Percentiles rank a stretch among this genome's conserved stretches.
These are phyloP conservation scores for Arthrobotrys megalospora DNA, from an alignment of 2,329 filamentous ascomycete species.

Conservation along the genomic window DNA sequence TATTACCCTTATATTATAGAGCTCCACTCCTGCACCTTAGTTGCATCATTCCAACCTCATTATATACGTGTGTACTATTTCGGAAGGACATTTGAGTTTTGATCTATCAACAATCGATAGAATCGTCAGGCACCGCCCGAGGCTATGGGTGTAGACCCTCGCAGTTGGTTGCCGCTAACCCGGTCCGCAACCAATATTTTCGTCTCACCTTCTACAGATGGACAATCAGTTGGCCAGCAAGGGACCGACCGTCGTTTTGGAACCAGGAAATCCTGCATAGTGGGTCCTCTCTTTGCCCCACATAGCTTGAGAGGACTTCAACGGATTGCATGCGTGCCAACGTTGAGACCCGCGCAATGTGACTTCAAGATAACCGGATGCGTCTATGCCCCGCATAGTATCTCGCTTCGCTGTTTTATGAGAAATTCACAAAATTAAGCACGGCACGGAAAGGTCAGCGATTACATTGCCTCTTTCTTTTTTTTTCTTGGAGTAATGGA, in stretches of 20 bases:
- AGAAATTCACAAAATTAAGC: conserved; percentile 10
- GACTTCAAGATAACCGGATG: background rate
- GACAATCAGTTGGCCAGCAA: conserved; percentile 4
- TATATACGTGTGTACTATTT: background rate
- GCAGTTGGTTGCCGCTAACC: background rate
- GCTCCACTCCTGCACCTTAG: background rate
- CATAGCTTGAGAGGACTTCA: background rate
- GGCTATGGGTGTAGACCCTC: background rate
- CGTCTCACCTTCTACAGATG: conserved; percentile 12
- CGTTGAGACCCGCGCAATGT: background rate
- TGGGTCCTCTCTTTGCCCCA: background rate
- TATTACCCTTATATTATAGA: conserved; percentile 4
- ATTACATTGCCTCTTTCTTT: too few species aligned
- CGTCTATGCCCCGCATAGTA: conserved; percentile 26
- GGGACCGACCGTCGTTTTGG: conserved; percentile 4
- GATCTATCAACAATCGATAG: background rate
- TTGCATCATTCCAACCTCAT: background rate
- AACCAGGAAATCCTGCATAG: conserved; percentile 3
- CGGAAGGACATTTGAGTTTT: conserved; percentile 1
- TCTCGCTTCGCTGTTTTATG: conserved; percentile 65
- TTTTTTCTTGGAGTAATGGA: background rate
- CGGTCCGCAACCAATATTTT: background rate
- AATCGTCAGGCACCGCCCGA: conserved; percentile 12
- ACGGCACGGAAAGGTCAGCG: conserved; percentile 1
- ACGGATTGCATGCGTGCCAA: background rate